These are phyloP conservation scores for Garcia nutans DNA, from an alignment of 345 rosid species.

Conservation along the genomic window DNA sequence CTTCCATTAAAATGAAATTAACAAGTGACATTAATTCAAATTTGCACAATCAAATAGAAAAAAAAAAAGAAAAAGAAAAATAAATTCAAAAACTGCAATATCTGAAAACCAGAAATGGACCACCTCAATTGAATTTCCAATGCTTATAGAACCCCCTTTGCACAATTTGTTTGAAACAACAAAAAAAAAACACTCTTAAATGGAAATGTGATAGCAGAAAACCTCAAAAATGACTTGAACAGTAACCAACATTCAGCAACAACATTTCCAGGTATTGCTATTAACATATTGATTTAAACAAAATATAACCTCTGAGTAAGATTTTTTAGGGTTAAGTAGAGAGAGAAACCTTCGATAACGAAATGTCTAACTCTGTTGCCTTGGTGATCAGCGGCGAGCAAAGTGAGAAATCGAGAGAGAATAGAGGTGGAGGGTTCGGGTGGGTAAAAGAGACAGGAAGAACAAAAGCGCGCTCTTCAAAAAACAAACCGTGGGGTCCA, in stretches of 20 bases:
- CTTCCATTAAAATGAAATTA: not conserved
- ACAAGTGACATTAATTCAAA: not conserved
- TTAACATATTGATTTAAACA: not conserved
- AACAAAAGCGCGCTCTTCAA: conserved; percentile 9
- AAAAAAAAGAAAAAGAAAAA: not conserved
- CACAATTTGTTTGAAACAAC: too few relatives aligned
- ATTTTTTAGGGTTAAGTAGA: not conserved
- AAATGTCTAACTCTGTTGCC: not conserved
- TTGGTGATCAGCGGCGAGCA: conserved; percentile 3
- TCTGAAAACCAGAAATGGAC: not conserved
- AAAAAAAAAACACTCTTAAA: not conserved
- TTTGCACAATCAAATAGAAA: not conserved
- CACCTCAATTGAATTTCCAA: not conserved
- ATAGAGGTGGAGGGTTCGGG: not conserved
- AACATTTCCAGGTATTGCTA: not conserved
- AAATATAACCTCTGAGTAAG: not conserved
- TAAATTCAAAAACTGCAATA: too few relatives aligned
- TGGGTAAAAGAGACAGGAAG: not conserved
- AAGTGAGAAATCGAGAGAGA: not conserved
- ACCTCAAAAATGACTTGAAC: not conserved
- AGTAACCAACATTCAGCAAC: not conserved
- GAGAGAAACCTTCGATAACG: not conserved
- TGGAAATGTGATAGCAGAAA: not conserved
- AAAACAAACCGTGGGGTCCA: not conserved
- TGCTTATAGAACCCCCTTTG: not conserved